Base-by-base conservation (phyloP, 2,329 filamentous ascomycete species). In the Graphilbum ipis-grandicollis region DNA sequence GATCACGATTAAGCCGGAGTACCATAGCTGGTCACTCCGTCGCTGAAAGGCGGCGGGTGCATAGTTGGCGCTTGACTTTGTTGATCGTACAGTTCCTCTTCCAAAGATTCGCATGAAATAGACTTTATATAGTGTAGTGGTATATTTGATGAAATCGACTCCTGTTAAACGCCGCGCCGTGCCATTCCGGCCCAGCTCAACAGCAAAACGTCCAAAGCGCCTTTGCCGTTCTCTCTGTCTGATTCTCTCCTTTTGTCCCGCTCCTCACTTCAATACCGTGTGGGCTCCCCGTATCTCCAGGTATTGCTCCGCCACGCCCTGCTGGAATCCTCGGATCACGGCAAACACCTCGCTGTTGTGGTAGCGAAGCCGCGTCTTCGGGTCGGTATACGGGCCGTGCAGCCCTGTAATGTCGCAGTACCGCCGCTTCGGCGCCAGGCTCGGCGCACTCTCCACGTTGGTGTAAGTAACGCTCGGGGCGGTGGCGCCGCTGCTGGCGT, bases 1-100 rank as follows among this genome's bases (percentile, higher is more conserved):
- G 79, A 83, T 83, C 81, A 78, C 83, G 79, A 93, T 90, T 93
- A 93, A 94, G 86, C 86, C 85, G 86, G 86, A 93, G 85, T 82
- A 73, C 72, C 76, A 44, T 41, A 78, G 76, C 75, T 86, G 15
- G 77, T 71, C 82, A 76, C 74, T 69, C 74, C 67, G 65, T 64
- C 61, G 60, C 71, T 64, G 81, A 93, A 62, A 92, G 80, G 72
- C 65, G 56, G 56, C 60, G 65, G 75, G 74, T 79, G 82, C 77
- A 75, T 93, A 80, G 83, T 78, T 73, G 76, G 69, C 65, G 83
- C 72, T 93, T 93, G 86, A 93, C 83, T 93, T 83, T 81, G 81
- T 73, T 76, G 80, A 71, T 78, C 80, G 65, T 60, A 90, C 81
- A 88, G 70, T 41, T 40, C 6, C 38, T 13, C 23, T 12, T 12